Percentiles rank a stretch among this genome's conserved stretches.
These are phyloP conservation scores for Nakataea oryzae DNA, from an alignment of 2,329 filamentous ascomycete genomes.

Conservation along the genomic window DNA sequence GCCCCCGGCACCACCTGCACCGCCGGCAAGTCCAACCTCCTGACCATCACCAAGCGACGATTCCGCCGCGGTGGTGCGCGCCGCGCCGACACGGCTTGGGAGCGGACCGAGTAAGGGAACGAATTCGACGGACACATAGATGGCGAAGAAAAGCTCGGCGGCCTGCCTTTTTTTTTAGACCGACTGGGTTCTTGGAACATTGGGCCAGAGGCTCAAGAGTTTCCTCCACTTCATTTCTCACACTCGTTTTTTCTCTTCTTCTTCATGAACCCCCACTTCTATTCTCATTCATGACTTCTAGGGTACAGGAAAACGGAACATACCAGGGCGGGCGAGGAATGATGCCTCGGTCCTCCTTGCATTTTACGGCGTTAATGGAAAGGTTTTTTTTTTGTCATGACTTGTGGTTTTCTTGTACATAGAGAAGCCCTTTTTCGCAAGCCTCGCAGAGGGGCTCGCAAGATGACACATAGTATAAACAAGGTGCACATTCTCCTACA, in stretches of 20 bases:
- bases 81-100: neutral
- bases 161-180: neutral
- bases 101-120: neutral
- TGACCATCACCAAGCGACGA: neutral
- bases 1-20: conserved; percentile 42
- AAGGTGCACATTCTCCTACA: neutral
- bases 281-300: neutral
- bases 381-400: neutral
- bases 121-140: neutral
- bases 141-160: neutral
- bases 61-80: conserved; percentile 1
- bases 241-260: neutral
- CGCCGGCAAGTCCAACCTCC: conserved; percentile 2
- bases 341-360: neutral
- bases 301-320: neutral
- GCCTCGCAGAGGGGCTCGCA: neutral
- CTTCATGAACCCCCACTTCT: neutral
- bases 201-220: neutral
- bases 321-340: neutral
- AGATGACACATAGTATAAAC: neutral
- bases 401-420: neutral
- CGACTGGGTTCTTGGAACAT: neutral
- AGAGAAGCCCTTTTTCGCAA: neutral
- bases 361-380: neutral
- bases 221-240: neutral